A percentile compares a stretch with the other conserved stretches of the same genome.
These are phyloP conservation scores for Glycine latifolia DNA, from an alignment of 306 rosid species.

Conservation along the genomic window DNA sequence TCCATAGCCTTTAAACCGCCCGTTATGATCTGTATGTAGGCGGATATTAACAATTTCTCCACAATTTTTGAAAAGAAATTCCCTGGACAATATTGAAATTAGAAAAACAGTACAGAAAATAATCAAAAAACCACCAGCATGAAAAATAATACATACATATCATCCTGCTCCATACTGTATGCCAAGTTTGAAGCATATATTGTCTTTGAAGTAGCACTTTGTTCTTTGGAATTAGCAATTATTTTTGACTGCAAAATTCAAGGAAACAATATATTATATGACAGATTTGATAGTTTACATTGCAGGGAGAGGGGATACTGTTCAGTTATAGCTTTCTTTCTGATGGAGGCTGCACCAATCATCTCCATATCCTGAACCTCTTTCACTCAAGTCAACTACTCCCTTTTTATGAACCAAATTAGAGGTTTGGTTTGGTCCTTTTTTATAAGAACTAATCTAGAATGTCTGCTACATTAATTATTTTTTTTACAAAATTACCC, in stretches of 20 bases:
- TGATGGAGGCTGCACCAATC: conserved; percentile 58
- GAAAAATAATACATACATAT: conserved; percentile 65
- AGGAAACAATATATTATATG: conserved; percentile 1
- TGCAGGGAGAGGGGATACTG: background rate
- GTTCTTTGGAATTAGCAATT: conserved; percentile 43
- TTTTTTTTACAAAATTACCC: background rate
- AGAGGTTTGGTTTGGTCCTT: background rate
- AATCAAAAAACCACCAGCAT: background rate
- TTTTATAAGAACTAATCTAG: background rate
- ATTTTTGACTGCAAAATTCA: conserved; percentile 66
- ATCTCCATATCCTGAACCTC: conserved; percentile 61
- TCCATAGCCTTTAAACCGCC: conserved; percentile 74
- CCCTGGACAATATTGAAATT: conserved; percentile 55
- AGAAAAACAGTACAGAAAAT: conserved; percentile 15
- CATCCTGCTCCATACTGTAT: conserved; percentile 53
- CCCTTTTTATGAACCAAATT: background rate
- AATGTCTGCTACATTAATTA: no score
- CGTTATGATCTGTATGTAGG: conserved; percentile 55
- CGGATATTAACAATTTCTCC: conserved; percentile 76
- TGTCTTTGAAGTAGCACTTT: conserved; percentile 54
- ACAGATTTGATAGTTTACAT: background rate
- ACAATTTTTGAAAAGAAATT: conserved; percentile 64
- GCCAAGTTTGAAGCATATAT: conserved; percentile 70
- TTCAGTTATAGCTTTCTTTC: conserved; percentile 54
- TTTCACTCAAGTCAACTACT: conserved; percentile 20